Conservation (phyloP, 2,329 filamentous ascomycete genomes). For the Colletotrichum shisoi region DNA sequence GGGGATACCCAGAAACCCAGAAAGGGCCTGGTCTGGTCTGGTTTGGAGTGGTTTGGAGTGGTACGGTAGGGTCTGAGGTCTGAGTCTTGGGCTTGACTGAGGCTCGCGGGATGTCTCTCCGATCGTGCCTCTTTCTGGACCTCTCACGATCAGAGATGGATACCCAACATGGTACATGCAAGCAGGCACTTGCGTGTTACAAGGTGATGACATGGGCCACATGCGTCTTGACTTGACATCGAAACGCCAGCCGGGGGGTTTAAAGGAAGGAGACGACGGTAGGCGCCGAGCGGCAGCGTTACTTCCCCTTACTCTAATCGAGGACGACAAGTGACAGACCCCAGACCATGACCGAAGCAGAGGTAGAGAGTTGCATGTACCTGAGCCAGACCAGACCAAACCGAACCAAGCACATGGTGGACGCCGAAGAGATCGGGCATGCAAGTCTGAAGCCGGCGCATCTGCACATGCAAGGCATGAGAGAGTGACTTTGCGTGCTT, state of each 20-base stretch:
- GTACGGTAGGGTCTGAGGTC: slow-evolving; percentile 27
- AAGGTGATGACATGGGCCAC: slow-evolving; percentile 32
- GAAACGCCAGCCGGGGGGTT: slow-evolving; percentile 1
- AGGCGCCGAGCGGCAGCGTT: slow-evolving; percentile 38
- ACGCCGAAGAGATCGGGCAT: slow-evolving; percentile 22
- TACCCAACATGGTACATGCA: slow-evolving; percentile 29
- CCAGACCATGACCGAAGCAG: slow-evolving; percentile 16
- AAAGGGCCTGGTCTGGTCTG: slow-evolving; percentile 16
- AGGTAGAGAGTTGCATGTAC: background rate
- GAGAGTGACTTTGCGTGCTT: slow-evolving; percentile 10
- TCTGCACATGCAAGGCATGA: slow-evolving; percentile 13
- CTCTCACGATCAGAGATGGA: slow-evolving; percentile 28
- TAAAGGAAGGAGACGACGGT: slow-evolving; percentile 17
- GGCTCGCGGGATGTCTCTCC: slow-evolving; percentile 37
- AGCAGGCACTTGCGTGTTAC: slow-evolving; percentile 35
- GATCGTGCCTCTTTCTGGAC: slow-evolving; percentile 23
- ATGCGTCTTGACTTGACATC: slow-evolving; percentile 10
- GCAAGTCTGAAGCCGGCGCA: slow-evolving; percentile 23
- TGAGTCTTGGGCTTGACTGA: slow-evolving; percentile 28
- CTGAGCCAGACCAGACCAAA: background rate
- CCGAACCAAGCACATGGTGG: slow-evolving; percentile 1
- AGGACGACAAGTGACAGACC: slow-evolving; percentile 34
- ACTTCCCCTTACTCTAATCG: slow-evolving; percentile 38
- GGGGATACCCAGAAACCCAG: background rate
- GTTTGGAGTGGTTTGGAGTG: slow-evolving; percentile 17